Evolutionary conservation across 225 moss, liverwort and hornwort genomes (phyloP), one percentile per base, ranked within the genome.

Genomic region (Polytrichum commune): DNA sequence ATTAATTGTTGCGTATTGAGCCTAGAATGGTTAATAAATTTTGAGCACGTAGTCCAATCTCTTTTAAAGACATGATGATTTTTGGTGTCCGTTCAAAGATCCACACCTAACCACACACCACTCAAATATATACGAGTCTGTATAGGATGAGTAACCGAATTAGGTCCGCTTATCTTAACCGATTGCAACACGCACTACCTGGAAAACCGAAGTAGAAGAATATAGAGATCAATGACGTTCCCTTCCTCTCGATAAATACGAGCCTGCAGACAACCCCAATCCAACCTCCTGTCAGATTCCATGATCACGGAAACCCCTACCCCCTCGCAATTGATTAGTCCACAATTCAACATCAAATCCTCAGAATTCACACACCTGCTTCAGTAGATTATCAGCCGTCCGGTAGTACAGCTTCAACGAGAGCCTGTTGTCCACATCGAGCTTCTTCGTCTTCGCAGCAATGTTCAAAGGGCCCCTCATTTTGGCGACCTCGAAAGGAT

Each of bases 331-430:
- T 71, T 30, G 4, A 18, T 27, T 5, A 53, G 70, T 20, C 22
- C 35, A 19, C 65, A 71, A 18, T 26, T 46, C 33, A 58, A 8
- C 6, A 33, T 7, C 22, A n/a, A 1, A 24, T 24, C 61, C 53
- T 1, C 26, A 26, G 5, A 27, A 30, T 33, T 8, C 28, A 57
- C 13, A 10, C 66, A 95, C 95, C 95, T 95, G 95, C 67, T 74
- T 89, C n/a, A 95, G 91, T 55, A 98, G 93, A 84, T 89, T 89
- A 55, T 91, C 88, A 53, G 98, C 98, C n/a, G 89, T 89, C 32
- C 95, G 91, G 22, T 90, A 90, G 68, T 95, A 98, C 63, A 84
- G 85, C 81, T 93, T 89, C 66, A 98, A 83, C 38, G 95, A 87
- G 29, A 98, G 85, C 7, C 95, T 82, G 69, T 87, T 93, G 76